These are phyloP conservation scores for Metschnikowia sp. DNA, from an alignment of 805 yeast species.

Conservation along the genomic window DNA sequence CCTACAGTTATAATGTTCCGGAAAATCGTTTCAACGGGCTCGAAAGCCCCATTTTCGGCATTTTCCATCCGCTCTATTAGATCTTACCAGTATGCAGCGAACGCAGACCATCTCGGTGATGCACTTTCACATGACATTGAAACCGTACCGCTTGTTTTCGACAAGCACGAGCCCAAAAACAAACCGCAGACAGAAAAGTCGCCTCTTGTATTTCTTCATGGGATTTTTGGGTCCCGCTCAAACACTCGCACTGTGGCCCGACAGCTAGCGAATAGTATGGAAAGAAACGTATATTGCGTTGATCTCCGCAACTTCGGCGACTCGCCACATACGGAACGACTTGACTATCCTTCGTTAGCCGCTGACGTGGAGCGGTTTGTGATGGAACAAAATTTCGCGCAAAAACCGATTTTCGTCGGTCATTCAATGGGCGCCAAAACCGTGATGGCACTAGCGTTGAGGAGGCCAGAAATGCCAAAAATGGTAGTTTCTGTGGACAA, in stretches of 20 bases:
- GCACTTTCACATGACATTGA: slow-evolving; percentile 34
- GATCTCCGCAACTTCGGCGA: slow-evolving; percentile 91
- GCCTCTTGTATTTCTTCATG: slow-evolving; percentile 82
- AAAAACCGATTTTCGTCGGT: slow-evolving; percentile 63
- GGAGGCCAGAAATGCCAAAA: slow-evolving; percentile 58
- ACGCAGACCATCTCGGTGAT: slow-evolving; percentile 26
- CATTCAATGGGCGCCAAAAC: slow-evolving; percentile 95
- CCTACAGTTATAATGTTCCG: no score
- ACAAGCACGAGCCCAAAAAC: slow-evolving; percentile 36
- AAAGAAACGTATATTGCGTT: slow-evolving; percentile 60
- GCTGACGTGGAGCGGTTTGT: slow-evolving; percentile 82
- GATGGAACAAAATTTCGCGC: slow-evolving; percentile 29
- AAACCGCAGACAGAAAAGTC: slow-evolving; percentile 29
- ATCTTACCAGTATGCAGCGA: slow-evolving; percentile 1
- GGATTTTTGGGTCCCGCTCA: slow-evolving; percentile 79
- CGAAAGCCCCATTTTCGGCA: no score
- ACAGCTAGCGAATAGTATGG: slow-evolving; percentile 44
- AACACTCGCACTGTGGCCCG: slow-evolving; percentile 81
- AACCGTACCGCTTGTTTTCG: slow-evolving; percentile 55
- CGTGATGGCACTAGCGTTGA: slow-evolving; percentile 80
- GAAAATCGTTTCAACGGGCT: no score
- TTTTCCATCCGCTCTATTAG: not conserved
- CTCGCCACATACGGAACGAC: slow-evolving; percentile 72
- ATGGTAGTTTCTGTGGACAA: slow-evolving; percentile 80
- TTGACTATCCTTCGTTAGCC: slow-evolving; percentile 78